Percentiles rank a stretch among this genome's conserved stretches.
These are phyloP conservation scores for Amanita thiersii DNA, from an alignment of 768 basidiomycete species.

Conservation along the genomic window DNA sequence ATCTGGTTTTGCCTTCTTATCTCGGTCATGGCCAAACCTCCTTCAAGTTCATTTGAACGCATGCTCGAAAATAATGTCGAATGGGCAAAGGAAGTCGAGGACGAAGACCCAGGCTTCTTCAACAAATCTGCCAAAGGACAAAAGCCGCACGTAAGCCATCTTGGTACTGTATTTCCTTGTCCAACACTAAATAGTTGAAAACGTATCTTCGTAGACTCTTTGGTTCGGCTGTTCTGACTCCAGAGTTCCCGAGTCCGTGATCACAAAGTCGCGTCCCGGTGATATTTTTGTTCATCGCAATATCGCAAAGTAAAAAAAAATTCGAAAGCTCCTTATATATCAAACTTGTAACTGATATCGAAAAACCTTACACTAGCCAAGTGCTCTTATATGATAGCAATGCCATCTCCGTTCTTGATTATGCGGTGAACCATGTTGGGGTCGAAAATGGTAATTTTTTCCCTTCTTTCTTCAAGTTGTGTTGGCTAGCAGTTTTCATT, in stretches of 20 bases:
- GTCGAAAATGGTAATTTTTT: constrained; percentile 73
- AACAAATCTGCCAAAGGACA: constrained; percentile 53
- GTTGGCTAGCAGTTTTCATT: constrained; percentile 21
- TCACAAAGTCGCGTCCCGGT: constrained; percentile 64
- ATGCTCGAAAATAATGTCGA: constrained; percentile 45
- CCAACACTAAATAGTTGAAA: no score
- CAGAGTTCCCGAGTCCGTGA: constrained; percentile 72
- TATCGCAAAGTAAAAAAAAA: constrained; percentile 75
- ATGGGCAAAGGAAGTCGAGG: constrained; percentile 60
- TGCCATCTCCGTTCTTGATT: constrained; percentile 63
- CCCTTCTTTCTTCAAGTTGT: constrained; percentile 19
- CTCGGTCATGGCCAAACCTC: no score
- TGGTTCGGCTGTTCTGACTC: constrained; percentile 86
- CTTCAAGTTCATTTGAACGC: no score
- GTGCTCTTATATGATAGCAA: constrained; percentile 66
- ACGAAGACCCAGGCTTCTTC: constrained; percentile 59
- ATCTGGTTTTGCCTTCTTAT: no score
- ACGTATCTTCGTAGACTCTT: constrained; percentile 38
- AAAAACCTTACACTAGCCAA: no score
- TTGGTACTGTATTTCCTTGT: no score
- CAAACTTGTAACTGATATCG: no score
- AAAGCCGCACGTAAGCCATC: constrained; percentile 44
- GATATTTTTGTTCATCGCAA: constrained; percentile 82
- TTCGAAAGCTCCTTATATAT: no score
- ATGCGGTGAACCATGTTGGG: constrained; percentile 61